Evolutionary conservation across 495 filamentous ascomycete species (phyloP), one percentile per base, ranked within the genome.

Genomic region (Polyplosphaeria fusca): DNA sequence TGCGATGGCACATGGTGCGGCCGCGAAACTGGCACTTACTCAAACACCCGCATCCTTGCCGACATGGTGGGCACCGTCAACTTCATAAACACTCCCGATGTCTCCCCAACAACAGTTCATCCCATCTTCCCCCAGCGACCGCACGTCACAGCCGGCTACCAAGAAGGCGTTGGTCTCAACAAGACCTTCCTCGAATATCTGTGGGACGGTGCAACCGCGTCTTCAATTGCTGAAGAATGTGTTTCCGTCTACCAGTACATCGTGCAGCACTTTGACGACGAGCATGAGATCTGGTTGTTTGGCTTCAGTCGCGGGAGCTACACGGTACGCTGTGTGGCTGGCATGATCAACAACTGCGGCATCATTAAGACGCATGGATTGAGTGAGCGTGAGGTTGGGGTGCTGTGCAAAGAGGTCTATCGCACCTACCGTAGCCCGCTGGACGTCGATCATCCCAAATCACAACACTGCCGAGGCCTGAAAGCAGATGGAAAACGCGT

Each of bases 331-430:
- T 55, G 55, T 30, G 55, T 64, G 2, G 61, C 61, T 3, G 58
- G 58, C 27, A 61, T 61, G 58, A 61, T 61, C 52, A 61, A 61
- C 45, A 55, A 61, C 46, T 61, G 58, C 39, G 58, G 58, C 24
- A 61, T 61, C 37, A 52, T 61, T 26, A 49, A 52, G 16, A 38
- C 13, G 13, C 23, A 28, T 24, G 37, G 25, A n/a, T 27, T 47
- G 3, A 40, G 27, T 23, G 37, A 47, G 1, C 11, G 28, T 13
- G 40, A 52, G 13, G 46, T 56, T 12, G 22, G 3, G 11, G 44
- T 40, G 16, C 58, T 61, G 1, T 55, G 58, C 44, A 5, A 45
- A 11, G 58, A 61, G 46, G 51, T 61, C 22, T 61, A 61, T n/a
- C 13, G 51, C 5, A 61, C 45, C 12, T 61, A 61, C 50, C 28